These are phyloP conservation scores for Fraxinus sp. DNA, from an alignment of 305 asterid species.

Conservation along the genomic window DNA sequence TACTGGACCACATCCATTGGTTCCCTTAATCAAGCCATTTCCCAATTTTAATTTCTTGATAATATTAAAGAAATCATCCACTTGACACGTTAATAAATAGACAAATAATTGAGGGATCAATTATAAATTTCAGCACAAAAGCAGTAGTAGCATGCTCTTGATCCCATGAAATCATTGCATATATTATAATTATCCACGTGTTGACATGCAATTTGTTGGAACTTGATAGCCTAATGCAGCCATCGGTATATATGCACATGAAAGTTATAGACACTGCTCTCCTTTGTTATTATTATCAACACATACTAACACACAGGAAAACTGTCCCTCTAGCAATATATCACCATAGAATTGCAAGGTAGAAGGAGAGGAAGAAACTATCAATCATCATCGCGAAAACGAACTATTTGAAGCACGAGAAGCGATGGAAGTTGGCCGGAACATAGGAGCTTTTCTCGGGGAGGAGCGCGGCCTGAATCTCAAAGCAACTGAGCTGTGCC, in stretches of 20 bases:
- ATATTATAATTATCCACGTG: slow-evolving; percentile 32
- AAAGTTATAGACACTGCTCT: slow-evolving; percentile 25
- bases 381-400: background rate
- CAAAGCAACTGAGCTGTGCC: slow-evolving; percentile 82
- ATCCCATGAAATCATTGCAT: slow-evolving; percentile 27
- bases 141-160: slow-evolving; percentile 27
- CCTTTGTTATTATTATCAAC: slow-evolving; percentile 21
- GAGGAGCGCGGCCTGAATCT: slow-evolving; percentile 44
- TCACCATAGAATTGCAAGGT: background rate
- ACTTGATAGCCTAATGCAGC: slow-evolving; percentile 30
- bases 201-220: slow-evolving; percentile 19
- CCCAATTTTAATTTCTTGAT: slow-evolving; percentile 10
- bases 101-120: background rate
- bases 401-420: background rate
- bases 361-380: background rate
- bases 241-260: slow-evolving; percentile 35
- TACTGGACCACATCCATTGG: slow-evolving; percentile 49
- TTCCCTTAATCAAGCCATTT: slow-evolving; percentile 41
- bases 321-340: background rate
- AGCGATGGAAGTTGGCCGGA: slow-evolving; percentile 45
- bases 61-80: slow-evolving; percentile 20
- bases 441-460: slow-evolving; percentile 27
- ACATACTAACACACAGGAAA: background rate
- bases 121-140: background rate
- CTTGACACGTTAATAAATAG: slow-evolving; percentile 30